Evolutionary conservation across 2,329 filamentous ascomycete species (phyloP).

Genomic region (Penicillium freii): DNA sequence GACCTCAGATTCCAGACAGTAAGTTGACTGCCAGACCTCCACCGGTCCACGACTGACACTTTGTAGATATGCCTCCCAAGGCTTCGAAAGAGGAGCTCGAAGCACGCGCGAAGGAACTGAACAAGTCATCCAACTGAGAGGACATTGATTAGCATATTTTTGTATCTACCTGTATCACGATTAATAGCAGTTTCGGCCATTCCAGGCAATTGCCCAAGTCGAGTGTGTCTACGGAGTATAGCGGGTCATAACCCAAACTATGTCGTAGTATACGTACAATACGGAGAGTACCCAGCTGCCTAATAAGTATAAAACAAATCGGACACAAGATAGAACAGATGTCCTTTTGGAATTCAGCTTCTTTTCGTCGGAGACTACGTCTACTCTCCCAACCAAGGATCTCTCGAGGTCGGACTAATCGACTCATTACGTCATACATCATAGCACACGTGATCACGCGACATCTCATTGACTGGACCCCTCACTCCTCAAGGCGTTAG

Average conservation of each 20-base stretch:
- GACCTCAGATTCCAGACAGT: constrained; percentile 47
- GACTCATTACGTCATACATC: constrained; percentile 18
- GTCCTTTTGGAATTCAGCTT: too few relatives aligned
- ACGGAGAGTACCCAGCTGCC: not conserved
- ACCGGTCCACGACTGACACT: not conserved
- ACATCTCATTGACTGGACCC: not conserved
- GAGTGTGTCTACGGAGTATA: not conserved
- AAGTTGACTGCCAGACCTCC: constrained; percentile 11
- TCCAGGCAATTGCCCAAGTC: not conserved
- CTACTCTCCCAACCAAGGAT: not conserved
- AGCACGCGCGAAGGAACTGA: constrained; percentile 64
- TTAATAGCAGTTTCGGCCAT: not conserved
- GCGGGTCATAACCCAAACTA: too few relatives aligned
- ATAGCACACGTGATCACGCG: constrained; percentile 15
- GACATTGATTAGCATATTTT: not conserved
- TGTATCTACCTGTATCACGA: not conserved
- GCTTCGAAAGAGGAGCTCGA: constrained; percentile 64
- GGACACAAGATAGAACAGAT: not conserved
- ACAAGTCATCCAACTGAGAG: constrained; percentile 32
- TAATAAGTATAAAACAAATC: not conserved
- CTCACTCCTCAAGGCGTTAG: constrained; percentile 21
- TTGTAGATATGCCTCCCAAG: constrained; percentile 42
- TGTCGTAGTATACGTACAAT: not conserved
- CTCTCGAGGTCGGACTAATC: not conserved
- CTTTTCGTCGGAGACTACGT: not conserved